These are phyloP conservation scores for Chaetothyriales sp. DNA, from an alignment of 2,329 filamentous ascomycete genomes.

Conservation along the genomic window DNA sequence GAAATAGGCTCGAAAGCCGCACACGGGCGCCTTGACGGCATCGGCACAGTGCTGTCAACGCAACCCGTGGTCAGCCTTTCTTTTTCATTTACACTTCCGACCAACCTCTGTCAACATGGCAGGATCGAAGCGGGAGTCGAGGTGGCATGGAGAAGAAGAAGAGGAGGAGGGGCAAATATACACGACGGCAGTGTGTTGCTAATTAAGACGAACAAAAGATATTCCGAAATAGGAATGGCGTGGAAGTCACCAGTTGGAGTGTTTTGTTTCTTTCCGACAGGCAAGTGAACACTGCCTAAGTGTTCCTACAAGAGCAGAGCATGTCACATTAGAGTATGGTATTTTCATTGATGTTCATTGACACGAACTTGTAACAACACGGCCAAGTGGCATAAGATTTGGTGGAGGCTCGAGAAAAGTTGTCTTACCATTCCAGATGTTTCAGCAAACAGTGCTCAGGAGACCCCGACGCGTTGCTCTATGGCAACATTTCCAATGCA, in stretches of 20 bases:
- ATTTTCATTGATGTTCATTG: too few relatives aligned
- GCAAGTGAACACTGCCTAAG: too few relatives aligned
- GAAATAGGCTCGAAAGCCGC: slow-evolving; percentile 86
- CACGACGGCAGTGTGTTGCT: neutral
- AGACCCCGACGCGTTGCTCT: neutral
- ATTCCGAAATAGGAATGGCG: neutral
- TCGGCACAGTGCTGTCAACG: slow-evolving; percentile 24
- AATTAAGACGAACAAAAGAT: neutral
- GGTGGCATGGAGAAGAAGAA: neutral
- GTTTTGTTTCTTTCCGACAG: too few relatives aligned
- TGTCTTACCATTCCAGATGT: neutral
- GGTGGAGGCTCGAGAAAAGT: too few relatives aligned
- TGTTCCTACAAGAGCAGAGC: too few relatives aligned
- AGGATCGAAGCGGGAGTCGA: neutral
- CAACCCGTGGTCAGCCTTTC: neutral
- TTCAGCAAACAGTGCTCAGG: neutral
- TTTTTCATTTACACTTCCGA: neutral
- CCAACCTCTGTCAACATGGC: neutral
- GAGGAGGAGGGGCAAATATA: neutral
- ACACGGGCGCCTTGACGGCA: slow-evolving; percentile 68
- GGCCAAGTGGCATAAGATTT: too few relatives aligned
- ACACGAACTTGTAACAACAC: too few relatives aligned
- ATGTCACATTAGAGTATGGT: too few relatives aligned
- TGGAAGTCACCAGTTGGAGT: neutral
- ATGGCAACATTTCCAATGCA: neutral